phyloP scores from a whole-genome alignment of 495 filamentous ascomycete species.

The Trichoderma virens region DNA sequence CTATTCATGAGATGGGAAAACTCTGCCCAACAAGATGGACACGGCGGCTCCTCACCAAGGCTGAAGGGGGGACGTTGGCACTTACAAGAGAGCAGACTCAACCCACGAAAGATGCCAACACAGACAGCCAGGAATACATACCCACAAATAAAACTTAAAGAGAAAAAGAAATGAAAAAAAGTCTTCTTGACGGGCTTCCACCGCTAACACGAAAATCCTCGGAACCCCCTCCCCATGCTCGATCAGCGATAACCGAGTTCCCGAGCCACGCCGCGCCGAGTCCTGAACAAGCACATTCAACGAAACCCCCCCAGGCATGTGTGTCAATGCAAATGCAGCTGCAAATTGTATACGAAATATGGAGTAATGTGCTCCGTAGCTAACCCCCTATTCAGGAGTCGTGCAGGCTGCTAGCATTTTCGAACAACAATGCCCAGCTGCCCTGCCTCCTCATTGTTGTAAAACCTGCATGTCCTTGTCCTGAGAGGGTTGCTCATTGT shows the following conservation, averaged over 20 bases:
- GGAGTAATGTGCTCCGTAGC: too few relatives aligned
- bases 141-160: neutral
- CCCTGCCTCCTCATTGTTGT: too few relatives aligned
- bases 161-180: neutral
- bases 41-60: too few relatives aligned
- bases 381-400: too few relatives aligned
- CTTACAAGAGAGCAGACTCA: neutral
- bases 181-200: too few relatives aligned
- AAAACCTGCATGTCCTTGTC: too few relatives aligned
- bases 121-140: neutral
- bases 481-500: too few relatives aligned
- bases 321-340: too few relatives aligned
- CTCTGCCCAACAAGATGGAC: neutral
- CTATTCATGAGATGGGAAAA: too few relatives aligned
- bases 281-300: neutral
- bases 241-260: constrained; percentile 7
- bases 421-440: too few relatives aligned
- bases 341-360: too few relatives aligned
- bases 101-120: neutral
- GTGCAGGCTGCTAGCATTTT: too few relatives aligned
- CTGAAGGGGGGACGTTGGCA: neutral
- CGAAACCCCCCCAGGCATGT: neutral
- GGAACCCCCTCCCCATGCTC: neutral
- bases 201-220: neutral
- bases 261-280: neutral